Base-by-base conservation (phyloP, 768 basidiomycete genomes). In the Naganishia vaughanmartiniae region DNA sequence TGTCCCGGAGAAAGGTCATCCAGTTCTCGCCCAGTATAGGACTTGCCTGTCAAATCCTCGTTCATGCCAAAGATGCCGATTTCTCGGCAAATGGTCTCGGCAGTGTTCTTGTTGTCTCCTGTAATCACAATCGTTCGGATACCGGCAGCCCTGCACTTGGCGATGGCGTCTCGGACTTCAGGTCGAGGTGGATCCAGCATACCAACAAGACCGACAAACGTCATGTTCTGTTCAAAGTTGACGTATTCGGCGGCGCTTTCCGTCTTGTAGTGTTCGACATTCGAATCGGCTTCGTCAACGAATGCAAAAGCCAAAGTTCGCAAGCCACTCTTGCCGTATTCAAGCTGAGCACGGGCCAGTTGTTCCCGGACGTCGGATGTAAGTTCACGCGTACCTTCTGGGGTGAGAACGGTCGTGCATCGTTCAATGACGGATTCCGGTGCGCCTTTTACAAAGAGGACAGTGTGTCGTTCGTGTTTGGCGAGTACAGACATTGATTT, bases 401-500 rank as follows among this genome's bases (percentile, higher is more conserved):
- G 78, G 2, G 76, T 73, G 48, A 79, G 72, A 36, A 82, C 79
- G 2, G 69, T 70, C 4, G 87, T 87, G 81, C 93, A 96, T 53
- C 91, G 87, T 60, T 96, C 93, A 70, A 99, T 84, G 46, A 99
- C 89, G 28, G 91, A 90, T 83, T 99, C 95, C 9, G 95, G 95
- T 2, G 95, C 95, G 45, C 95, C 95, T 81, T 98, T 98, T 80
- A 90, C 93, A 78, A 94, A 90, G 6, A 98, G 85, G 10, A 90
- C 86, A 21, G 73, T 67, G 5, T 81, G 82, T 1, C 86, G 86
- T 69, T 87, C 86, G 67, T 87, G 85, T 71, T 83, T 86, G 46
- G 92, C 90, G 63, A 98, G 87, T 65, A 97, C 94, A 26, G 95
- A 96, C 95, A 98, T 98, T 88, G 94, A 95, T 83, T 97, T 99